phyloP scores from a whole-genome alignment of 192 early-diverging fungal species.

The Rhizoclosmatium globosum region DNA sequence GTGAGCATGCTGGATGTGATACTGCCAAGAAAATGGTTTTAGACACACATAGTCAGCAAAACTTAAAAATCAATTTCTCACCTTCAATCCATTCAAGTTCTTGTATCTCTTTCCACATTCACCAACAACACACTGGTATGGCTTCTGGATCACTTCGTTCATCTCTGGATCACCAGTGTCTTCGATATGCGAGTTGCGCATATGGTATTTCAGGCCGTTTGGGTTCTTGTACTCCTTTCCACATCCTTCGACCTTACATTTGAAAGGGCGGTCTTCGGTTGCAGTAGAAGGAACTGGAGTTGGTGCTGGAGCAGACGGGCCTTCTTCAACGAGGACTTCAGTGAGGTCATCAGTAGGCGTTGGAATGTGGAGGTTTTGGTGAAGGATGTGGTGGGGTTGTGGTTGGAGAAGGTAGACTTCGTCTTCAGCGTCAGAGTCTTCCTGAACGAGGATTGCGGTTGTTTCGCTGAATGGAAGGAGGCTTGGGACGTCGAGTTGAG shows the following conservation, averaged over 20 bases:
- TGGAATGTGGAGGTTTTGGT: too few species aligned
- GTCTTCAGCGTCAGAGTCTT: not conserved
- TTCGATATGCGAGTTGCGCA: slow-evolving; percentile 90
- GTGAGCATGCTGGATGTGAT: slow-evolving; percentile 61
- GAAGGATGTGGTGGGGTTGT: too few species aligned
- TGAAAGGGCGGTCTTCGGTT: slow-evolving; percentile 84
- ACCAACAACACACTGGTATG: slow-evolving; percentile 74
- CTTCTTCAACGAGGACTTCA: not conserved
- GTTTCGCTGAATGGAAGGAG: slow-evolving; percentile 13
- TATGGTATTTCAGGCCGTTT: slow-evolving; percentile 95
- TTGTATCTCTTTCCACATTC: slow-evolving; percentile 99
- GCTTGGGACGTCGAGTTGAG: not conserved
- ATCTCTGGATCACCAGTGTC: slow-evolving; percentile 69
- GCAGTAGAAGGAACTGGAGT: not conserved
- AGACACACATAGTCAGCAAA: not conserved
- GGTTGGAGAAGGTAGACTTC: not conserved
- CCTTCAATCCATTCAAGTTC: slow-evolving; percentile 96
- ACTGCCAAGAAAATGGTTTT: slow-evolving; percentile 37
- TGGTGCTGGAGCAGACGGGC: not conserved
- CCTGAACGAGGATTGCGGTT: not conserved
- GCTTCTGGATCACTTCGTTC: slow-evolving; percentile 68
- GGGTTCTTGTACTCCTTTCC: slow-evolving; percentile 98
- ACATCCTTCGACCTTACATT: slow-evolving; percentile 86
- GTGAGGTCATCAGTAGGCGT: not conserved
- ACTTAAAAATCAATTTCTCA: slow-evolving; percentile 35